Evolutionary conservation across 352 stramenopile genomes (phyloP), one percentile per base, ranked within the genome.

Genomic region (Pythium periplocum): DNA sequence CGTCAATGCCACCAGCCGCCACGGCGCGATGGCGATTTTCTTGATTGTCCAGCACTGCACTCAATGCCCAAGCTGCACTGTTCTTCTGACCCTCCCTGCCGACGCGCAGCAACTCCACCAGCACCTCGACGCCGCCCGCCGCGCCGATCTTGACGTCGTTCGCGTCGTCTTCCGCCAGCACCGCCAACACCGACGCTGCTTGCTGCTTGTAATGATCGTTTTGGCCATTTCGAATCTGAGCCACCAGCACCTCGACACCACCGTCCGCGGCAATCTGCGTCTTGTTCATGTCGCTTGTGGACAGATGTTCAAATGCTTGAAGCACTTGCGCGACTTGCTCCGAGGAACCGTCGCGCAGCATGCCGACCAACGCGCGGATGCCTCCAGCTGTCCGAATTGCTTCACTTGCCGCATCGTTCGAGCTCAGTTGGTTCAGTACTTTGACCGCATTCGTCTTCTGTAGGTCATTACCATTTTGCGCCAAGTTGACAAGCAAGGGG

Each of bases 261-360:
- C 52, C 52, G 4, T 45, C 35, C 4, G 34, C 35, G 0, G 60
- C 58, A 45, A 65, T 60, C 43, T 60, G 46, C 30, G 42, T 6
- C 47, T 65, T 65, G 52, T 65, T 65, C 3, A 47, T 44, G 3
- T 45, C 26, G n/a, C 57, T 60, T 47, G 48, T 56, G 35, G 46
- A 30, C 11, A 65, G 42, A 38, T 65, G 59, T 8, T 51, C 58
- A n/a, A 65, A 44, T 6, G 58, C 52, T 8, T 47, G 51, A 4
- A 52, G 51, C 33, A 48, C 58, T 31, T 65, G 46, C n/a, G 59
- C 53, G 3, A 51, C 51, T 12, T 57, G 58, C 6, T 47, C 46
- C 4, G 12, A 46, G 11, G 51, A 55, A 11, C 57, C 57, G 5
- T 11, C 46, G 11, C 33, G 0, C 4, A 60, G 7, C 3, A 65